Conservation (phyloP, 805 yeast species). For the Cyberlindnera sargentensis region DNA sequence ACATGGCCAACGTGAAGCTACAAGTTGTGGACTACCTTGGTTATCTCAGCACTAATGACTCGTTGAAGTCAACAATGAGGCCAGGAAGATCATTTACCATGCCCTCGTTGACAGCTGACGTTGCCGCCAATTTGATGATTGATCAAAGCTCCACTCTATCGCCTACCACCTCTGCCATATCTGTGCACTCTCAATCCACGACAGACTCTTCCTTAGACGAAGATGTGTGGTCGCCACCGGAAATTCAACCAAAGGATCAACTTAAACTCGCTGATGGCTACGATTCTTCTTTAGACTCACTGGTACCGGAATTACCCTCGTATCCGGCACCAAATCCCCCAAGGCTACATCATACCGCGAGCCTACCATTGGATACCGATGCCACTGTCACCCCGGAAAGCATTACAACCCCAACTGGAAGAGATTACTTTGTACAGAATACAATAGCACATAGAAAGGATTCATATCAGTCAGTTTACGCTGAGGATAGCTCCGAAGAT, state of each 20-base stretch:
- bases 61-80: slow-evolving; percentile 1
- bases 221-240: slow-evolving; percentile 33
- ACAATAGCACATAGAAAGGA: slow-evolving; percentile 26
- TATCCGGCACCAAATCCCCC: slow-evolving; percentile 12
- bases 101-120: slow-evolving; percentile 16
- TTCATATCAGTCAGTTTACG: slow-evolving; percentile 34
- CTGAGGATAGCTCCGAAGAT: slow-evolving; percentile 24
- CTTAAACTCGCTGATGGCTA: slow-evolving; percentile 26
- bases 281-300: slow-evolving; percentile 14
- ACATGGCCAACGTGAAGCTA: slow-evolving; percentile 33
- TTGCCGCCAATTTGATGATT: slow-evolving; percentile 8
- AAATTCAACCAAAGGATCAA: slow-evolving; percentile 32
- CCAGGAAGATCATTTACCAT: slow-evolving; percentile 27
- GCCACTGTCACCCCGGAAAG: too few species aligned
- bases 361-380: background rate
- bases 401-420: too few species aligned
- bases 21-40: slow-evolving; percentile 29
- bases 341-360: slow-evolving; percentile 6
- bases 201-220: slow-evolving; percentile 18
- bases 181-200: slow-evolving; percentile 1
- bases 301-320: slow-evolving; percentile 8
- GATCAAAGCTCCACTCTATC: background rate
- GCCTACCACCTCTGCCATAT: slow-evolving; percentile 3
- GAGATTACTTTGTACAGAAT: too few species aligned
- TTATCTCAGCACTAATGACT: slow-evolving; percentile 18